These are phyloP conservation scores for Globisporangium ultimum DNA, from an alignment of 352 stramenopile genomes.

Conservation along the genomic window DNA sequence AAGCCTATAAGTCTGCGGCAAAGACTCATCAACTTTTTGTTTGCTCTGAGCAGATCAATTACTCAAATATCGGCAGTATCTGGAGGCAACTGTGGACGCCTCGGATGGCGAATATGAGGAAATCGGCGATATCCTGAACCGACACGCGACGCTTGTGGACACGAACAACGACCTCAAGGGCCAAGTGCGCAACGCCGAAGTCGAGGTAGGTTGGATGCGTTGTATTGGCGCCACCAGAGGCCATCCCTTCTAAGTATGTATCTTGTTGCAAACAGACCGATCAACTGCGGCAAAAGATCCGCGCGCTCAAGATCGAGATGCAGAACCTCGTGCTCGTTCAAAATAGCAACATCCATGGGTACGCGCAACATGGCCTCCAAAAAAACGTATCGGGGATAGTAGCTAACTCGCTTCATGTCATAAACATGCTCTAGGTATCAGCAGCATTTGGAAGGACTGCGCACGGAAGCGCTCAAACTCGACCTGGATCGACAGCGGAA, in stretches of 20 bases:
- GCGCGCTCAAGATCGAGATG: conserved; percentile 75
- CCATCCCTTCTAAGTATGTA: neutral
- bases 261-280: conserved; percentile 37
- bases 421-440: conserved; percentile 31
- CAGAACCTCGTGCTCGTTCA: conserved; percentile 83
- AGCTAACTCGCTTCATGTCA: neutral
- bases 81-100: conserved; percentile 77
- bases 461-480: conserved; percentile 71
- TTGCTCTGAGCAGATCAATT: conserved; percentile 36
- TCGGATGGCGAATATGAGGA: conserved; percentile 86
- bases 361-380: neutral
- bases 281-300: conserved; percentile 70
- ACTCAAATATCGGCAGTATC: conserved; percentile 81
- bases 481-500: conserved; percentile 79
- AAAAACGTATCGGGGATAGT: too few species aligned
- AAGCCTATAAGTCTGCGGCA: neutral
- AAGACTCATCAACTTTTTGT: too few species aligned
- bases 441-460: conserved; percentile 78
- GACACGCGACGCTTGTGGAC: conserved; percentile 79
- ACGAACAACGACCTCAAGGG: conserved; percentile 85
- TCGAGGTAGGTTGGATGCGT: conserved; percentile 35
- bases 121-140: conserved; percentile 82
- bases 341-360: conserved; percentile 81
- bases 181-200: conserved; percentile 63
- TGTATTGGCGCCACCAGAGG: neutral